These are phyloP conservation scores for Eustoma russellianum DNA, from an alignment of 257 asterid species.

Conservation along the genomic window DNA sequence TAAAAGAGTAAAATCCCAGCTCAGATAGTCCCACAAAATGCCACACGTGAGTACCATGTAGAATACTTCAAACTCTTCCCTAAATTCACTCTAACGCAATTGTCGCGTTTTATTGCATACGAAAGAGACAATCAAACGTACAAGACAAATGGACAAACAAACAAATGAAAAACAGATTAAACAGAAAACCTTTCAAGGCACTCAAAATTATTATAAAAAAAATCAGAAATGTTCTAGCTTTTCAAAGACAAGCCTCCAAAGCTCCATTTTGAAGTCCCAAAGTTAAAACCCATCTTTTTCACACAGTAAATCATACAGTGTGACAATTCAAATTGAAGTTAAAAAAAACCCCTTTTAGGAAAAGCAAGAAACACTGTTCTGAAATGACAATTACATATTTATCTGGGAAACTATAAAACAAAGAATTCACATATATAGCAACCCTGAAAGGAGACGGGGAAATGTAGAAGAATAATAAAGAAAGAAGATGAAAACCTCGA, in stretches of 20 bases:
- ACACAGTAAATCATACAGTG: not conserved
- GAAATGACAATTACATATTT: not conserved
- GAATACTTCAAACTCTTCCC: slow-evolving; percentile 25
- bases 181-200: slow-evolving; percentile 14
- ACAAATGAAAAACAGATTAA: slow-evolving; percentile 9
- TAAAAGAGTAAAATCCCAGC: slow-evolving; percentile 13
- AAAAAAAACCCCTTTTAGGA: slow-evolving; percentile 11
- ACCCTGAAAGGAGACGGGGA: slow-evolving; percentile 9
- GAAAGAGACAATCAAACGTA: slow-evolving; percentile 11
- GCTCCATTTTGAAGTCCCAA: slow-evolving; percentile 6
- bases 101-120: slow-evolving; percentile 16
- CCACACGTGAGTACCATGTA: slow-evolving; percentile 24
- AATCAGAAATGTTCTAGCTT: slow-evolving; percentile 12
- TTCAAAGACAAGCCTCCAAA: not conserved
- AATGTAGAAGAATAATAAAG: slow-evolving; percentile 2
- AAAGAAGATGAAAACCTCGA: slow-evolving; percentile 13
- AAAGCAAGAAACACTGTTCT: not conserved
- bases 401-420: slow-evolving; percentile 12
- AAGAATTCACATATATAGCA: slow-evolving; percentile 34
- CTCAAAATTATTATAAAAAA: slow-evolving; percentile 7
- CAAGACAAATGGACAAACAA: slow-evolving; percentile 13
- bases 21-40: slow-evolving; percentile 15
- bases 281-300: slow-evolving; percentile 5
- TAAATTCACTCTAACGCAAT: slow-evolving; percentile 33
- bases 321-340: not conserved